These are phyloP conservation scores for Phaeosphaeriaceae sp. DNA, from an alignment of 2,329 filamentous ascomycete genomes.

Conservation along the genomic window DNA sequence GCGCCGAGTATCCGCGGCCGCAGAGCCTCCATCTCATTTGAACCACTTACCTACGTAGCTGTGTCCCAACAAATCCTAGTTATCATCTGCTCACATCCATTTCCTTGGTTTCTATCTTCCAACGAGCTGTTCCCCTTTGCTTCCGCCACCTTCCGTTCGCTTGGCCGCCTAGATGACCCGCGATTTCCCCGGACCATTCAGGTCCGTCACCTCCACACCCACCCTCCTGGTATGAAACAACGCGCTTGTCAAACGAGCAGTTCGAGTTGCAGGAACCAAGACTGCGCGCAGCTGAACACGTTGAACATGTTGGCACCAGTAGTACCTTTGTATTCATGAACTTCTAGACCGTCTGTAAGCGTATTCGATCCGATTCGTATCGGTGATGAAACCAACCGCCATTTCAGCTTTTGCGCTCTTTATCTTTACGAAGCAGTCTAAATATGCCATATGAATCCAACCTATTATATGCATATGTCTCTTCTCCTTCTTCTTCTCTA, in stretches of 20 bases:
- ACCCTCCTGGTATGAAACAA: constrained; percentile 17
- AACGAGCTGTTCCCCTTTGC: constrained; percentile 2
- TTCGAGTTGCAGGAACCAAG: constrained; percentile 14
- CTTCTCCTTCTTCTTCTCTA: not conserved
- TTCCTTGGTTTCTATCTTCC: not conserved
- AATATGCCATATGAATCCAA: not conserved
- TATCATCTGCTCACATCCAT: constrained; percentile 10
- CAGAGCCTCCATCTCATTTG: constrained; percentile 13
- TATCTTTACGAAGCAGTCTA: not conserved
- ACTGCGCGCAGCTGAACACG: constrained; percentile 6
- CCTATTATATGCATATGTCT: not conserved
- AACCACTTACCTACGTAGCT: constrained; percentile 8
- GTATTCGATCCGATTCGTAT: not conserved
- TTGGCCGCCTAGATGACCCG: constrained; percentile 11
- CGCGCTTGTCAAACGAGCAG: constrained; percentile 6
- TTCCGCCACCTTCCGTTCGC: constrained; percentile 17
- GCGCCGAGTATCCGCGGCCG: constrained; percentile 5
- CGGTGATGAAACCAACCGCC: not conserved
- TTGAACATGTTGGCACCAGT: not conserved
- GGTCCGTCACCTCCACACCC: constrained; percentile 15
- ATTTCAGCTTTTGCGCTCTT: not conserved
- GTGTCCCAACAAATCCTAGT: constrained; percentile 17
- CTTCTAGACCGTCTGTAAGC: not conserved
- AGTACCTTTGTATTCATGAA: not conserved
- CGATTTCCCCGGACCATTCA: constrained; percentile 23